Conservation (phyloP, 2,329 filamentous ascomycete genomes). For the Cercospora sojina region DNA sequence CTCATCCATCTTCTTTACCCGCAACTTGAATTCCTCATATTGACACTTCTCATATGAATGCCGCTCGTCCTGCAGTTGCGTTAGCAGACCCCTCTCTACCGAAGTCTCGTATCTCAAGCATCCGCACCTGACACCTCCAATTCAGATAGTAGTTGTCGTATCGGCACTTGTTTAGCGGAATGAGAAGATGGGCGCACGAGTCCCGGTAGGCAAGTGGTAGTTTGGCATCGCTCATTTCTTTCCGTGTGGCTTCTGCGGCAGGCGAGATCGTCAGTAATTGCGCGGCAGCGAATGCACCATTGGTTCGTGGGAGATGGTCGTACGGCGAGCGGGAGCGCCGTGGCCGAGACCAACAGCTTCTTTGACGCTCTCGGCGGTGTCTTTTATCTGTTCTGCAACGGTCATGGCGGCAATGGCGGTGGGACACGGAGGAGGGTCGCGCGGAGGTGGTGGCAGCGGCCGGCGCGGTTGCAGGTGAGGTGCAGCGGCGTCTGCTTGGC, state of each 20-base stretch:
- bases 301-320: constrained; percentile 23
- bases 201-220: constrained; percentile 90
- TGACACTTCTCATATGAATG: constrained; percentile 99
- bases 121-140: constrained; percentile 92
- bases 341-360: constrained; percentile 50
- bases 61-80: constrained; percentile 73
- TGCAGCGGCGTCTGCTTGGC: neutral
- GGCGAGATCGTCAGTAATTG: constrained; percentile 16
- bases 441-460: neutral
- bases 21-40: constrained; percentile 97
- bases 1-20: constrained; percentile 98
- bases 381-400: constrained; percentile 39
- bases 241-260: constrained; percentile 68
- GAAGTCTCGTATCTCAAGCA: constrained; percentile 33
- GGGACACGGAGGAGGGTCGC: neutral
- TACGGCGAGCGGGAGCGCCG: constrained; percentile 38
- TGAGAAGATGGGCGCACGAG: constrained; percentile 90
- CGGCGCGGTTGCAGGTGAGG: constrained; percentile 6
- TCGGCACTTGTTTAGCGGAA: constrained; percentile 93
- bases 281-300: constrained; percentile 12
- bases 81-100: neutral
- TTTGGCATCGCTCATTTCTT: constrained; percentile 90
- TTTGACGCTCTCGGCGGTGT: constrained; percentile 40
- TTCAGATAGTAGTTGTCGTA: constrained; percentile 88
- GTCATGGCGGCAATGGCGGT: constrained; percentile 30